Percentiles rank a stretch among this genome's conserved stretches.
These are phyloP conservation scores for Limonium bicolor DNA, from an alignment of 148 eudicot species.

Conservation along the genomic window DNA sequence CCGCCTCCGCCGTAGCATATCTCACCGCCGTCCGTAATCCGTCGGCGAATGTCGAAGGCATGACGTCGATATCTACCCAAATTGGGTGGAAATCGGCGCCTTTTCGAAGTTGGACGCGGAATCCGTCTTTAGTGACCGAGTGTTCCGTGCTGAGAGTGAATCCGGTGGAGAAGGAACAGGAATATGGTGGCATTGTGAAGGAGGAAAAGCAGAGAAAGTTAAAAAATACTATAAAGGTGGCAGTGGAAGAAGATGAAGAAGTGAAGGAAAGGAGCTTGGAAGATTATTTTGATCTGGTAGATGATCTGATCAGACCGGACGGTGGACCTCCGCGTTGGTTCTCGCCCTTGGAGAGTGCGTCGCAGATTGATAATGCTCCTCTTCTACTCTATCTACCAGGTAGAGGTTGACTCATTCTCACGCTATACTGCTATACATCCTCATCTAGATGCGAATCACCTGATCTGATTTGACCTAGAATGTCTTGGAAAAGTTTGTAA, in stretches of 20 bases:
- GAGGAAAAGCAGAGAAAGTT: too few species aligned
- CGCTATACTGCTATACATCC: too few species aligned
- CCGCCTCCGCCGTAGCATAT: background rate
- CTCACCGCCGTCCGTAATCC: background rate
- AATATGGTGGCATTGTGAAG: too few species aligned
- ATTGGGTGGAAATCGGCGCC: background rate
- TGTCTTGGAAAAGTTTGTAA: too few species aligned
- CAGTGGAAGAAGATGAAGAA: background rate
- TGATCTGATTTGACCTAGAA: too few species aligned
- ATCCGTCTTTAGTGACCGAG: background rate
- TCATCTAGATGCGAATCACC: too few species aligned
- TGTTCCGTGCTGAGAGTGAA: background rate
- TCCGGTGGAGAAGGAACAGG: background rate
- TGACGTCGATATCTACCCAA: background rate
- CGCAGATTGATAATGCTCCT: constrained; percentile 14
- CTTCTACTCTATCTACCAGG: constrained; percentile 45
- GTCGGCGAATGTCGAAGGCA: background rate
- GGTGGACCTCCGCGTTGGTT: constrained; percentile 42
- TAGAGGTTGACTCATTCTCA: too few species aligned
- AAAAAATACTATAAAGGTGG: too few species aligned
- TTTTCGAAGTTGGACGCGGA: background rate
- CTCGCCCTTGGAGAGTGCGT: constrained; percentile 27
- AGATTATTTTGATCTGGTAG: constrained; percentile 29
- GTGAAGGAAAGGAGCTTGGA: constrained; percentile 7
- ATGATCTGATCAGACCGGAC: constrained; percentile 15